A percentile compares a stretch with the other conserved stretches of the same genome.
Conservation (phyloP, 2,329 filamentous ascomycete genomes). For the Aureobasidium sp. region DNA sequence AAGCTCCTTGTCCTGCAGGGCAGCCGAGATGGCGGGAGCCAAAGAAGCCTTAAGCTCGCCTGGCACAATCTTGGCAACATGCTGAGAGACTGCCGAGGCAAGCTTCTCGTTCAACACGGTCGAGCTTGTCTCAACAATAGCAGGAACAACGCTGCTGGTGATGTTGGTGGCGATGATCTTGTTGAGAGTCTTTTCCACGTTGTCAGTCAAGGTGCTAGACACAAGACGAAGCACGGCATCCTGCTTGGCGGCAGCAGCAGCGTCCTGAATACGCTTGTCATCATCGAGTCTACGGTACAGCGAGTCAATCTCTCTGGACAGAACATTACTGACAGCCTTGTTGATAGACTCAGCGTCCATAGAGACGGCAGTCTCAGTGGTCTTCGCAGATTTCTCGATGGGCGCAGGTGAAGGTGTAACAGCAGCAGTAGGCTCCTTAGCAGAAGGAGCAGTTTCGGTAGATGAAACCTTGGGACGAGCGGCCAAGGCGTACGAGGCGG, state of each 20-base stretch:
- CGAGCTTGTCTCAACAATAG: slow-evolving; percentile 60
- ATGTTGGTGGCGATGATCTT: slow-evolving; percentile 73
- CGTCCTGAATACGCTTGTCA: slow-evolving; percentile 60
- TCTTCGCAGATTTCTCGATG: slow-evolving; percentile 6
- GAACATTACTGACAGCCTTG: slow-evolving; percentile 14
- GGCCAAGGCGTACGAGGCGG: slow-evolving; percentile 38
- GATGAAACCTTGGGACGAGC: slow-evolving; percentile 22
- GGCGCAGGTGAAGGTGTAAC: neutral
- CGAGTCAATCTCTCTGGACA: slow-evolving; percentile 41
- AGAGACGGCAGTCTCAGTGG: slow-evolving; percentile 19
- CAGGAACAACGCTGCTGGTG: slow-evolving; percentile 66
- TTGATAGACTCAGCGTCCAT: slow-evolving; percentile 16
- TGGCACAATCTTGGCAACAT: slow-evolving; percentile 51
- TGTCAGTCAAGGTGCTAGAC: slow-evolving; percentile 61
- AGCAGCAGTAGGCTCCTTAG: neutral
- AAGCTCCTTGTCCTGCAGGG: slow-evolving; percentile 67
- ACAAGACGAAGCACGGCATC: slow-evolving; percentile 63
- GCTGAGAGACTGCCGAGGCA: slow-evolving; percentile 57
- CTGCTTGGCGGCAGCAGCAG: slow-evolving; percentile 57
- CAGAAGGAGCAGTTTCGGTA: neutral
- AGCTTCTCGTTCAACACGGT: slow-evolving; percentile 67
- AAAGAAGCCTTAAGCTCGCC: slow-evolving; percentile 67
- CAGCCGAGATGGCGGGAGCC: slow-evolving; percentile 58
- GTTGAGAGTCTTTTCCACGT: slow-evolving; percentile 67
- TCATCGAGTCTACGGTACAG: slow-evolving; percentile 59